Percentiles rank a stretch among this genome's conserved stretches.
phyloP scores from a whole-genome alignment of 768 basidiomycete species.

The Amyloporia xantha region DNA sequence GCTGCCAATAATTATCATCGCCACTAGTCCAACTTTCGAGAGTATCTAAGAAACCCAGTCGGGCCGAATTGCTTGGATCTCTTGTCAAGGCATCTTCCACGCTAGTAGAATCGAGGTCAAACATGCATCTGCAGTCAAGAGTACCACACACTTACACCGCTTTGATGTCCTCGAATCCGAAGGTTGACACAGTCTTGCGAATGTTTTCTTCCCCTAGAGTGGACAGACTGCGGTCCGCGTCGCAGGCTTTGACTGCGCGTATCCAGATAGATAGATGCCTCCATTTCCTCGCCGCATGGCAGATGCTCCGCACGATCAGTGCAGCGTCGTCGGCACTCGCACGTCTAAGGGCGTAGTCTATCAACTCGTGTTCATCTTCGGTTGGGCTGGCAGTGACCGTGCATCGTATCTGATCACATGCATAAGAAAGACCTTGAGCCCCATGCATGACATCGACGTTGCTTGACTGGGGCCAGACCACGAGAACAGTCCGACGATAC shows the following conservation, averaged over 20 bases:
- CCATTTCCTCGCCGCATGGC: constrained; percentile 5
- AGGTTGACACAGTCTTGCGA: not conserved
- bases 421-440: not conserved
- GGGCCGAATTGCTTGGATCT: not conserved
- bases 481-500: constrained; percentile 20
- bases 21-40: not conserved
- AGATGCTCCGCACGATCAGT: not conserved
- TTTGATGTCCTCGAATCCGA: constrained; percentile 8
- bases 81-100: not conserved
- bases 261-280: constrained; percentile 7
- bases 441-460: constrained; percentile 7
- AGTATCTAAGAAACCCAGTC: not conserved
- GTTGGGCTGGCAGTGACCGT: not conserved
- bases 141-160: constrained; percentile 1
- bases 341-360: constrained; percentile 4
- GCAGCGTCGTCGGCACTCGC: not conserved
- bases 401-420: constrained; percentile 5
- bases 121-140: not conserved
- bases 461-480: constrained; percentile 19
- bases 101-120: not conserved
- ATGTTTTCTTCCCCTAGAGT: constrained; percentile 4
- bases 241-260: constrained; percentile 8
- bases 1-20: not conserved
- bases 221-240: not conserved
- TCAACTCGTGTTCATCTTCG: constrained; percentile 2